These are phyloP conservation scores for Mollisia scopiformis DNA, from an alignment of 2,329 filamentous ascomycete genomes.

Conservation along the genomic window DNA sequence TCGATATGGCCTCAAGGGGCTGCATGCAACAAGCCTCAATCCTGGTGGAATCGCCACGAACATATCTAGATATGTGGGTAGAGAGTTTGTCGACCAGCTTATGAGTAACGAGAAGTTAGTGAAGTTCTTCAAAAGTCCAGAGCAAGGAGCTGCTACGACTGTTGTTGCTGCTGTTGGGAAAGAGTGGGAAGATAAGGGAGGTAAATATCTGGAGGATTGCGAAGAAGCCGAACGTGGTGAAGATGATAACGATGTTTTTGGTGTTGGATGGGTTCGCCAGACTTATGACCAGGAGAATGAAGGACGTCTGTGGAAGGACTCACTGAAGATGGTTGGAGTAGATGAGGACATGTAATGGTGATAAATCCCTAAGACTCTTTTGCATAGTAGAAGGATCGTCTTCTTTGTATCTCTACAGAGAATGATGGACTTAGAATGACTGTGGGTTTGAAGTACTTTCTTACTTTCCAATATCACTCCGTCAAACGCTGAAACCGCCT, in stretches of 20 bases:
- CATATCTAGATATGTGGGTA: constrained; percentile 38
- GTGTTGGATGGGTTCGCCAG: not conserved
- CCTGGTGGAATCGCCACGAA: constrained; percentile 40
- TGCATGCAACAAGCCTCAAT: constrained; percentile 45
- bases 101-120: constrained; percentile 32
- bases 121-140: constrained; percentile 35
- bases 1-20: constrained; percentile 40
- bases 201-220: constrained; percentile 18
- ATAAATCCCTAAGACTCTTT: no score
- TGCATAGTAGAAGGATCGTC: no score
- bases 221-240: not conserved
- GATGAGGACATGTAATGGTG: constrained; percentile 12
- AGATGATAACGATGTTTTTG: not conserved
- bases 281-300: constrained; percentile 1
- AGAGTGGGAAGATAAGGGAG: constrained; percentile 41
- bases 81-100: constrained; percentile 40
- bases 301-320: constrained; percentile 43
- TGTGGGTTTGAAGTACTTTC: no score
- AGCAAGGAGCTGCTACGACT: constrained; percentile 47
- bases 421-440: no score
- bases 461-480: no score
- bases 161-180: constrained; percentile 44
- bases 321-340: constrained; percentile 36
- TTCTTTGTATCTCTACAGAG: no score
- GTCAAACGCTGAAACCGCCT: no score